Conservation (phyloP, 805 yeast species). For the Schizosaccharomyces lindneri region DNA sequence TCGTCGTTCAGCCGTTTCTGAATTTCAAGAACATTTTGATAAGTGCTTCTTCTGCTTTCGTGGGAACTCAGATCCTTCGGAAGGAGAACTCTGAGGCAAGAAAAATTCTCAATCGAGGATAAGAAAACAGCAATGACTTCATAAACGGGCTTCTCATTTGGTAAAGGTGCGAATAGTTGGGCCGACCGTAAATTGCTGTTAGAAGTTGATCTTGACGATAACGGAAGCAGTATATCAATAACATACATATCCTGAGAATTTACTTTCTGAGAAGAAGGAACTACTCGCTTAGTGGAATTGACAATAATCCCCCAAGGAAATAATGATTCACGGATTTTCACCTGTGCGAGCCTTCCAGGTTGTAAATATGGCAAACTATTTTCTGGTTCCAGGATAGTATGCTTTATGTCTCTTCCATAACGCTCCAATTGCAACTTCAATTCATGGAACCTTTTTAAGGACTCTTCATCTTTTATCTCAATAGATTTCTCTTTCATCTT, state of each 20-base stretch:
- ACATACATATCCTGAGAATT: neutral
- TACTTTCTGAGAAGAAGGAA: neutral
- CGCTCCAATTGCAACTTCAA: conserved; percentile 41
- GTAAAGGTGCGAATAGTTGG: neutral
- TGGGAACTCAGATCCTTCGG: neutral
- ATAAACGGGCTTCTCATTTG: neutral
- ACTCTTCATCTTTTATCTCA: conserved; percentile 44
- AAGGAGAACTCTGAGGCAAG: neutral
- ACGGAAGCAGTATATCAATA: neutral
- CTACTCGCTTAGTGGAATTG: neutral
- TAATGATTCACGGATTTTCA: conserved; percentile 18
- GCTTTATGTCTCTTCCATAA: conserved; percentile 56
- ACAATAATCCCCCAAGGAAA: conserved; percentile 40
- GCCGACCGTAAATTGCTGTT: neutral
- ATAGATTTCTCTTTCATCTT: conserved; percentile 25
- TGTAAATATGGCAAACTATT: conserved; percentile 63
- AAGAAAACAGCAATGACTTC: neutral
- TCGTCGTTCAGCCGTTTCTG: conserved; percentile 69
- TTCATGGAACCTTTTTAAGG: conserved; percentile 62
- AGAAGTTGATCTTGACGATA: neutral
- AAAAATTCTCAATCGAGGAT: neutral
- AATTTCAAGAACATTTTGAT: conserved; percentile 22
- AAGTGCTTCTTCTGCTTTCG: neutral
- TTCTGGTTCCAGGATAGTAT: conserved; percentile 81
- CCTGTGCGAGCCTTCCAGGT: conserved; percentile 55